A percentile compares a stretch with the other conserved stretches of the same genome.
These are phyloP conservation scores for Eucalyptus cloeziana DNA, from an alignment of 345 rosid species.

Conservation along the genomic window DNA sequence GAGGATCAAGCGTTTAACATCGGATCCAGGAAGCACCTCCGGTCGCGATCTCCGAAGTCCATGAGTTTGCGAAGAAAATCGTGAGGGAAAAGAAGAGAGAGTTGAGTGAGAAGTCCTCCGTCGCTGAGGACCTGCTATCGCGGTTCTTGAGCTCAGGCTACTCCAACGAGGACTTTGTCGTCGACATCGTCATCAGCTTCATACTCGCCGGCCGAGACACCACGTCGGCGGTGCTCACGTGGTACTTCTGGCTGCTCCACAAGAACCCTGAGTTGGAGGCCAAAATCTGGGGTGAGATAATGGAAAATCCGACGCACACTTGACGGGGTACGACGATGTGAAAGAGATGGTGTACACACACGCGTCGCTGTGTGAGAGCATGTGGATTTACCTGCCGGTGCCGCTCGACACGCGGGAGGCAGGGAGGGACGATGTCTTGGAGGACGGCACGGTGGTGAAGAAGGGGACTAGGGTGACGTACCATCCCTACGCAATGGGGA, in stretches of 20 bases:
- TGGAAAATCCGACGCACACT: background rate
- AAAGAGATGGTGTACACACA: background rate
- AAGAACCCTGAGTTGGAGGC: background rate
- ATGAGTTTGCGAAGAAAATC: slow-evolving; percentile 27
- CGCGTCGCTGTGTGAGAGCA: background rate
- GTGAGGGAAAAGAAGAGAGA: slow-evolving; percentile 28
- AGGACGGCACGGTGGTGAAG: slow-evolving; percentile 6
- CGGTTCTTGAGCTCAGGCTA: slow-evolving; percentile 30
- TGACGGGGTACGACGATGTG: background rate
- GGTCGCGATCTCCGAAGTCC: background rate
- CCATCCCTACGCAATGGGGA: slow-evolving; percentile 32
- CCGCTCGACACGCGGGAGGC: slow-evolving; percentile 13
- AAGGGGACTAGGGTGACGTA: slow-evolving; percentile 1
- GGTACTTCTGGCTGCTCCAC: slow-evolving; percentile 8
- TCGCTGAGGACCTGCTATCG: slow-evolving; percentile 32
- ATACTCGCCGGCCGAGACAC: slow-evolving; percentile 49
- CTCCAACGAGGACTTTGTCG: slow-evolving; percentile 15
- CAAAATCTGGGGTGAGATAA: background rate
- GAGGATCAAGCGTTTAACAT: background rate
- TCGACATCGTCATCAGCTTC: slow-evolving; percentile 43
- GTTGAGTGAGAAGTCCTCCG: background rate
- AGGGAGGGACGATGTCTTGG: background rate
- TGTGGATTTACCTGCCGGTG: slow-evolving; percentile 29
- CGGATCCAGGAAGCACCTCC: background rate
- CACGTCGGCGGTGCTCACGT: slow-evolving; percentile 42